Base-by-base conservation (phyloP, 768 basidiomycete species). In the Scleroderma citrinum region DNA sequence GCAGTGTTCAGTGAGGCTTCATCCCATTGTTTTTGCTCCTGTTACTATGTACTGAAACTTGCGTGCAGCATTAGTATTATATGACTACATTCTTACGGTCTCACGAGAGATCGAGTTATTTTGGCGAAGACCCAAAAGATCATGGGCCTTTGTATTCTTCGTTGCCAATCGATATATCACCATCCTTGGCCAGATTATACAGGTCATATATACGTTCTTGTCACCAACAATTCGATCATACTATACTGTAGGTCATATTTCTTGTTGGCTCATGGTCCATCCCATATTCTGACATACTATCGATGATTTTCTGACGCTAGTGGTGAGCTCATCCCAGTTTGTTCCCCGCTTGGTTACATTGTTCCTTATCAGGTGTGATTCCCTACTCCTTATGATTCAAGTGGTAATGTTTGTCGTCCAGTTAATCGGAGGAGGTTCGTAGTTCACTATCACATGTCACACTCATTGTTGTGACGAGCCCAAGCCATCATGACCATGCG, bases 61-160 rank as follows among this genome's bases (percentile, higher is more conserved):
- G 34, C 12, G 4, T n/a, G 34, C 19, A 67, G 69, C 44, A n/a
- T 42, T 71, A 6, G 50, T 71, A n/a, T 54, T 71, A 14, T 74
- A 75, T 43, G 79, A 80, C 44, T 76, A 76, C 50, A 32, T 67
- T 37, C 60, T 78, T 26, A 81, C 79, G 0, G 52, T 80, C 6
- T 42, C 54, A 1, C 44, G 52, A 26, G 79, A 81, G 50, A 62
- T 75, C 7, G 66, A 70, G 20, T 59, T 67, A 12, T 75, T 72
- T 60, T 80, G 80, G 78, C 52, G 43, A 8, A 52, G 55, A 47
- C 46, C 57, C 3, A 59, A 56, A 5, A 20, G 69, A 6, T 68
- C 60, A 34, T 70, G 65, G 63, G 65, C 58, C 1, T 60, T 63
- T 2, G 58, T 62, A 12, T 56, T 76, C 4, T 76, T 76, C 61